These are phyloP conservation scores for Phytophthora fragariaefolia DNA, from an alignment of 352 stramenopile genomes.

Conservation along the genomic window DNA sequence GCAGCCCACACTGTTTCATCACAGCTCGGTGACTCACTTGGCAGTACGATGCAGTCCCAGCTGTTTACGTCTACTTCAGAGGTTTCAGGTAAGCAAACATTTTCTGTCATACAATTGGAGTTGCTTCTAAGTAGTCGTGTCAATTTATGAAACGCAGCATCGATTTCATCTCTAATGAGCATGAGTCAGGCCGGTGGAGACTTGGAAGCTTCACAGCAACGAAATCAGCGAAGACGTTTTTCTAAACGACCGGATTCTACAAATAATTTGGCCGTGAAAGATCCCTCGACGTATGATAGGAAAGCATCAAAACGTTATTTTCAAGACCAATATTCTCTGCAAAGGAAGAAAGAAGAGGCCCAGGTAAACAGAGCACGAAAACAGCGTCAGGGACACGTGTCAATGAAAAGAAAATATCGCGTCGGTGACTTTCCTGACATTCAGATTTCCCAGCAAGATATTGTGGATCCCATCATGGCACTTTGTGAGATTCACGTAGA, in stretches of 20 bases:
- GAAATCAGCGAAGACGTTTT: slow-evolving; percentile 36
- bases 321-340: slow-evolving; percentile 61
- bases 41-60: slow-evolving; percentile 54
- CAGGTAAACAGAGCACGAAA: slow-evolving; percentile 53
- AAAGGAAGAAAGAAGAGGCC: slow-evolving; percentile 65
- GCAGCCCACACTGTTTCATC: slow-evolving; percentile 12
- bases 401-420: slow-evolving; percentile 74
- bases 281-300: slow-evolving; percentile 31
- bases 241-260: slow-evolving; percentile 28
- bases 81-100: slow-evolving; percentile 25
- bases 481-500: slow-evolving; percentile 59
- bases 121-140: not conserved
- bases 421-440: slow-evolving; percentile 82
- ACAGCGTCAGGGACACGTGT: slow-evolving; percentile 58
- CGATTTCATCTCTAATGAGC: slow-evolving; percentile 6
- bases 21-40: slow-evolving; percentile 8
- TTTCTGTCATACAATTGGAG: not conserved
- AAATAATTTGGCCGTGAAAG: slow-evolving; percentile 12
- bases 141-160: slow-evolving; percentile 13
- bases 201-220: slow-evolving; percentile 11
- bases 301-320: slow-evolving; percentile 61
- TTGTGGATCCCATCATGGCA: slow-evolving; percentile 69
- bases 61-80: slow-evolving; percentile 34
- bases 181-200: slow-evolving; percentile 18
- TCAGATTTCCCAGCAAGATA: slow-evolving; percentile 73